Percentiles rank a stretch among this genome's conserved stretches.
phyloP scores from a whole-genome alignment of 805 yeast species.

The Candida namnaoensis region DNA sequence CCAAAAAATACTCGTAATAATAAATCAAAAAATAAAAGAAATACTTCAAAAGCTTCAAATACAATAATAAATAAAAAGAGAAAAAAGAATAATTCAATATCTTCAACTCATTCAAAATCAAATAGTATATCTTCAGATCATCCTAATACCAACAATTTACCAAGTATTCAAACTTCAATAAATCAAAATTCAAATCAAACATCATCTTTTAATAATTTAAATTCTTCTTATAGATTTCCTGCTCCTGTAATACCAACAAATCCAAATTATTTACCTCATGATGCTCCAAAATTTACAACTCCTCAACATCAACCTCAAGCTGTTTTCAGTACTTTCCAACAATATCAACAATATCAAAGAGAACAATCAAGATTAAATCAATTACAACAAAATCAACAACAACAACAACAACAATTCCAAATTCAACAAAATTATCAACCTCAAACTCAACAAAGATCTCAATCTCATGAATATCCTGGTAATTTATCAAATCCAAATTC shows the following conservation, averaged over 20 bases:
- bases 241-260: not conserved
- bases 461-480: not conserved
- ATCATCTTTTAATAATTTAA: not conserved
- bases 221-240: not conserved
- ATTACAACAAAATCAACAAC: conserved; percentile 3
- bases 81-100: not conserved
- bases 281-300: conserved; percentile 1
- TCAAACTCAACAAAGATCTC: not conserved
- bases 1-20: conserved; percentile 4
- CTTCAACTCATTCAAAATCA: not conserved
- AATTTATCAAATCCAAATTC: no score
- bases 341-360: conserved; percentile 1
- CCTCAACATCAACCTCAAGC: conserved; percentile 1
- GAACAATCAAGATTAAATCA: not conserved
- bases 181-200: not conserved
- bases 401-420: conserved; percentile 1
- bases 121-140: not conserved
- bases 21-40: not conserved
- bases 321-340: not conserved
- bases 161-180: no score
- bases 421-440: not conserved
- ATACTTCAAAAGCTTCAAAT: not conserved
- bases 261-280: not conserved
- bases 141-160: no score
- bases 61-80: not conserved